A percentile compares a stretch with the other conserved stretches of the same genome.
Evolutionary conservation across 768 basidiomycete genomes (phyloP).

Genomic region (Rhizopogon roseolus): DNA sequence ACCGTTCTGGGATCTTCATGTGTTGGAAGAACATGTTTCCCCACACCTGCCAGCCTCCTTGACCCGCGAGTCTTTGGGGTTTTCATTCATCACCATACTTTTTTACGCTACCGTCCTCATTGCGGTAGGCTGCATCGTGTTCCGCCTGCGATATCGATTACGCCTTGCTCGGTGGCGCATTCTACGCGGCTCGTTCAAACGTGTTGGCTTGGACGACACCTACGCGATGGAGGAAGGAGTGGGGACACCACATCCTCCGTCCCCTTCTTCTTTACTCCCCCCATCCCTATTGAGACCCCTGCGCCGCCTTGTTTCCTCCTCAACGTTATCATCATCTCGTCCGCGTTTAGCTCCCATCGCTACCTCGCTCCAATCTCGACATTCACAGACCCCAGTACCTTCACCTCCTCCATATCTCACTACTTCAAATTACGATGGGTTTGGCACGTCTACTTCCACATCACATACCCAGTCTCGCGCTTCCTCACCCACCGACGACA

Average conservation of each 20-base stretch:
- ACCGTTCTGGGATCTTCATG: conserved; percentile 55
- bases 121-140: conserved; percentile 38
- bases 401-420: conserved; percentile 13
- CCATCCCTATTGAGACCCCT: conserved; percentile 23
- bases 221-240: conserved; percentile 48
- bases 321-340: conserved; percentile 11
- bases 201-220: conserved; percentile 11
- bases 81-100: conserved; percentile 62
- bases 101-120: conserved; percentile 45
- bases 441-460: conserved; percentile 26
- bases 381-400: conserved; percentile 4
- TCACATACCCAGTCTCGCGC: conserved; percentile 27
- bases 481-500: conserved; percentile 22
- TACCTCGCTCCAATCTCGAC: neutral
- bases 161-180: conserved; percentile 39
- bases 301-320: conserved; percentile 20
- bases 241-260: conserved; percentile 12
- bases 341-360: conserved; percentile 19
- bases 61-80: conserved; percentile 61
- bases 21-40: conserved; percentile 58
- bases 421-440: conserved; percentile 11
- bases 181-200: conserved; percentile 38
- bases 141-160: conserved; percentile 56
- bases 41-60: conserved; percentile 65
- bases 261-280: conserved; percentile 15